Evolutionary conservation across 2,329 filamentous ascomycete species (phyloP).

Genomic region (Aphanocladium album): DNA sequence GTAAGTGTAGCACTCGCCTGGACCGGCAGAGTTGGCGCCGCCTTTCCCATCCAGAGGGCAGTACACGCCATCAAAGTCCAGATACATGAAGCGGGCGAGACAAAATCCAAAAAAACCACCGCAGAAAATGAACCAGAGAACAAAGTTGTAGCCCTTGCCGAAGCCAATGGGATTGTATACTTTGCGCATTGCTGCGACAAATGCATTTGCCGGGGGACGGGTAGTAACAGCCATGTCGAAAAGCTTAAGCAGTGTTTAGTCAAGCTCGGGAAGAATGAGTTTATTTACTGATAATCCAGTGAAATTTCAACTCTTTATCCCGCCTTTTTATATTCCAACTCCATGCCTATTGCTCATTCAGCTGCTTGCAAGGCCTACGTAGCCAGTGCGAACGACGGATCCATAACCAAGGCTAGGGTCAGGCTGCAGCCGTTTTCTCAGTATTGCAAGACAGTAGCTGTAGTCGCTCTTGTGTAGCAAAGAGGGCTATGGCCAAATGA

Average conservation of each 20-base stretch:
- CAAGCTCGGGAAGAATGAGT: too few species aligned
- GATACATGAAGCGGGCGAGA: slow-evolving; percentile 41
- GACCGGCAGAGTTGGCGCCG: slow-evolving; percentile 16
- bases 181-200: slow-evolving; percentile 19
- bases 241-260: not conserved
- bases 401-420: not conserved
- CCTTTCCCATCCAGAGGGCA: slow-evolving; percentile 17
- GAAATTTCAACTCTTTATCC: too few species aligned
- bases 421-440: not conserved
- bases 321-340: not conserved
- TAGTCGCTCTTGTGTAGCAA: too few species aligned
- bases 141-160: slow-evolving; percentile 20
- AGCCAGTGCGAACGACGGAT: not conserved
- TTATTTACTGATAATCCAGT: too few species aligned
- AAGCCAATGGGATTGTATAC: slow-evolving; percentile 19
- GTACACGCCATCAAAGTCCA: slow-evolving; percentile 37
- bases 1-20: slow-evolving; percentile 37
- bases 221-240: not conserved
- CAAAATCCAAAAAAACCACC: slow-evolving; percentile 41
- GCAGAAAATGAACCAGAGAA: slow-evolving; percentile 29
- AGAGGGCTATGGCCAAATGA: too few species aligned
- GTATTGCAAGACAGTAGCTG: too few species aligned
- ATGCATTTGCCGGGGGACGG: slow-evolving; percentile 16
- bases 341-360: too few species aligned
- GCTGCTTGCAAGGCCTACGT: not conserved